Conservation (phyloP, 2,329 filamentous ascomycete species). For the Colletotrichum sp. region DNA sequence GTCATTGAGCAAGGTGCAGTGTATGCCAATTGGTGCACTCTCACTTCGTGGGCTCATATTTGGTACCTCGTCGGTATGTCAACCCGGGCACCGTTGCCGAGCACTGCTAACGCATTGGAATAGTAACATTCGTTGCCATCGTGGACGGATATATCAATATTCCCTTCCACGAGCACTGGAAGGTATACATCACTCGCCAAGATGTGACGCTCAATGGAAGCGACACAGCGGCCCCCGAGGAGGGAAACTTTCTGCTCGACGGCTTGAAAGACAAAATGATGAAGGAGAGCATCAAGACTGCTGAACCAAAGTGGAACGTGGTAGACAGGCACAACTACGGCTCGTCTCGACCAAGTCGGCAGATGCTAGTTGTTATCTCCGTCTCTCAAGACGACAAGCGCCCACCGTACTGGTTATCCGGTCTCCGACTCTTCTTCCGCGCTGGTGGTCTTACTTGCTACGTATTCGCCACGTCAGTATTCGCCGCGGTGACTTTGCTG, state of each 20-base stretch:
- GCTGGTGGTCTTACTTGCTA: not conserved
- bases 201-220: not conserved
- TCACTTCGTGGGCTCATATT: not conserved
- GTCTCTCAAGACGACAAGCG: not conserved
- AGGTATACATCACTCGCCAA: not conserved
- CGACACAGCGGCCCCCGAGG: not conserved
- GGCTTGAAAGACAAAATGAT: not conserved
- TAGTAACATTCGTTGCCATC: not conserved
- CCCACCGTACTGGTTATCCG: not conserved
- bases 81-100: not conserved
- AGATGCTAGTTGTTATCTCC: not conserved
- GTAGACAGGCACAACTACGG: not conserved
- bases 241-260: not conserved
- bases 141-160: not conserved
- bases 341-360: not conserved
- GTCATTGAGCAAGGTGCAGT: not conserved
- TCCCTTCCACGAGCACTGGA: not conserved
- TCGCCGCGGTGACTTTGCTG: not conserved
- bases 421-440: not conserved
- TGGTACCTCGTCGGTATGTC: not conserved
- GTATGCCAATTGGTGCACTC: not conserved
- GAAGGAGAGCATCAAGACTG: not conserved
- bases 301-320: not conserved
- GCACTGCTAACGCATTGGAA: not conserved
- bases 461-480: not conserved